A percentile compares a stretch with the other conserved stretches of the same genome.
These are phyloP conservation scores for Tricladium varicosporioides DNA, from an alignment of 2,329 filamentous ascomycete genomes.

Conservation along the genomic window DNA sequence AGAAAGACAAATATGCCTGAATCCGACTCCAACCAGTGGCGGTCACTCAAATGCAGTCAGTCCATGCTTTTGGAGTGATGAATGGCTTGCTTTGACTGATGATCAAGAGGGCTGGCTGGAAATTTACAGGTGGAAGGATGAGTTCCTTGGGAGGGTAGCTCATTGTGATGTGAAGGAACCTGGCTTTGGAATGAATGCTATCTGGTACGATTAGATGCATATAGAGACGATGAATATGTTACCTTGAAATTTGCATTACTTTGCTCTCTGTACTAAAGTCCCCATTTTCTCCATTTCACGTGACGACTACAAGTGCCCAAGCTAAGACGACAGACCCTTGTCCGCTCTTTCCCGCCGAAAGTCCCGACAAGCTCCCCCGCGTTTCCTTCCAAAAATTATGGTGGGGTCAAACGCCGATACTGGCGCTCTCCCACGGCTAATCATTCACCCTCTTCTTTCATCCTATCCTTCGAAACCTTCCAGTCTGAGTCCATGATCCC, in stretches of 20 bases:
- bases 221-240: slow-evolving; percentile 1
- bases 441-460: slow-evolving; percentile 4
- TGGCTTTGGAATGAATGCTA: slow-evolving; percentile 96
- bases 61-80: slow-evolving; percentile 79
- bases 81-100: slow-evolving; percentile 87
- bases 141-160: slow-evolving; percentile 76
- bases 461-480: neutral
- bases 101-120: slow-evolving; percentile 86
- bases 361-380: neutral
- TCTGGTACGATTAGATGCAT: slow-evolving; percentile 74
- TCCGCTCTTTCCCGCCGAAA: slow-evolving; percentile 5
- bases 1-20: slow-evolving; percentile 74
- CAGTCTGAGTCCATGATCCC: neutral
- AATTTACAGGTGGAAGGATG: slow-evolving; percentile 83
- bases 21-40: slow-evolving; percentile 82
- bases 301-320: neutral
- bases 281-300: neutral
- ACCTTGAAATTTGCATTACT: neutral
- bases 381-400: neutral
- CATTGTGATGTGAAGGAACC: slow-evolving; percentile 76
- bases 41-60: slow-evolving; percentile 87
- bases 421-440: slow-evolving; percentile 5
- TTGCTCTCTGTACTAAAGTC: neutral
- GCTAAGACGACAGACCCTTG: too few species aligned
- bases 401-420: slow-evolving; percentile 4